A percentile compares a stretch with the other conserved stretches of the same genome.
Conservation (phyloP, 305 asterid species). For the Solanum chacoense region DNA sequence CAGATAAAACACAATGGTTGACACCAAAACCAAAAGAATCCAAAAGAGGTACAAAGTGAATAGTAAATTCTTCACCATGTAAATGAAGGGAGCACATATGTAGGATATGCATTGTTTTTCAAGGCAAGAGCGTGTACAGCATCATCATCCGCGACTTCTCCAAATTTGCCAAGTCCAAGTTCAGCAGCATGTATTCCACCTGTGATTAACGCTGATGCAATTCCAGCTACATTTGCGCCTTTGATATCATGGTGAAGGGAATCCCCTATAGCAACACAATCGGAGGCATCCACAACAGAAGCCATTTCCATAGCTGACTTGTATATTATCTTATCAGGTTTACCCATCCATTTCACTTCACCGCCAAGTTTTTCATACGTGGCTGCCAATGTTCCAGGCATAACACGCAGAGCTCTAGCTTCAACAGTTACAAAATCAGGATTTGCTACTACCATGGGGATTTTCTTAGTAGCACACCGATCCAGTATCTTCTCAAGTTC, state of each 20-base stretch:
- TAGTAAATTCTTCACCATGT: slow-evolving; percentile 40
- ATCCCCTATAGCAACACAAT: slow-evolving; percentile 87
- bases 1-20: not conserved
- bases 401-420: slow-evolving; percentile 75
- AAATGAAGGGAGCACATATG: slow-evolving; percentile 72
- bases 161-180: slow-evolving; percentile 55
- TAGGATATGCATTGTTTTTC: slow-evolving; percentile 57
- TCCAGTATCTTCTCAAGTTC: slow-evolving; percentile 66
- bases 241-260: slow-evolving; percentile 94
- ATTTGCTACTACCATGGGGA: slow-evolving; percentile 95
- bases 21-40: not conserved
- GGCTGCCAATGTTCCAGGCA: slow-evolving; percentile 93
- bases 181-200: slow-evolving; percentile 81
- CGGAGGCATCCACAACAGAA: slow-evolving; percentile 44
- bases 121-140: slow-evolving; percentile 47
- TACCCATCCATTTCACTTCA: slow-evolving; percentile 99
- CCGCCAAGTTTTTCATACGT: slow-evolving; percentile 90
- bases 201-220: slow-evolving; percentile 55
- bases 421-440: slow-evolving; percentile 98
- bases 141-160: slow-evolving; percentile 50
- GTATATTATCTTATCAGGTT: slow-evolving; percentile 90
- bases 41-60: not conserved
- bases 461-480: slow-evolving; percentile 64
- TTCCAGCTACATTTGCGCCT: slow-evolving; percentile 77
- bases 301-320: slow-evolving; percentile 66